These are phyloP conservation scores for Gremmenia infestans DNA, from an alignment of 2,329 filamentous ascomycete species.

Conservation along the genomic window DNA sequence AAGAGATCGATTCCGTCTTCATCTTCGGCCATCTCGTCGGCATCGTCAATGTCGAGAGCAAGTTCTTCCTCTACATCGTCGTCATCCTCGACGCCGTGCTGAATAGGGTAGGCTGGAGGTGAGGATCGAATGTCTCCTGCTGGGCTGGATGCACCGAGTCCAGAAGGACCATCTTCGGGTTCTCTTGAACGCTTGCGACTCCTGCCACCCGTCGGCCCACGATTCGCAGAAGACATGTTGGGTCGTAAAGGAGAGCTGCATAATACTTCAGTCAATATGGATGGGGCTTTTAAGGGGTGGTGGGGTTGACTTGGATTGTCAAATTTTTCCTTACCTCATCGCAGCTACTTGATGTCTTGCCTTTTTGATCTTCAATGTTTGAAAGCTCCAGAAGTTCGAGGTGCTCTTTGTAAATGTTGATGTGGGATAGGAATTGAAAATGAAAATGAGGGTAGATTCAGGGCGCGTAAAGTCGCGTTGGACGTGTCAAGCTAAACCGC, in stretches of 20 bases:
- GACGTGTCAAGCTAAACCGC: background rate
- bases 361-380: background rate
- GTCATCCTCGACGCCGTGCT: constrained; percentile 59
- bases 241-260: constrained; percentile 75
- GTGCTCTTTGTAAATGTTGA: background rate
- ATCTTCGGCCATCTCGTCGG: constrained; percentile 78
- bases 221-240: constrained; percentile 79
- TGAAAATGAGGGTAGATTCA: constrained; percentile 2
- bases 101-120: constrained; percentile 56
- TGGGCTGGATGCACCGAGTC: constrained; percentile 50
- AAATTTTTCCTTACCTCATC: constrained; percentile 32
- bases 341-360: background rate
- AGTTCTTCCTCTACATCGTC: constrained; percentile 70
- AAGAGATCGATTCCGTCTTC: constrained; percentile 78
- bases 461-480: constrained; percentile 7
- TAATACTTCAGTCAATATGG: constrained; percentile 12
- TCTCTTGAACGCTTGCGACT: constrained; percentile 61
- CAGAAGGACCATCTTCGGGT: constrained; percentile 55
- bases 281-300: constrained; percentile 30
- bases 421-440: background rate
- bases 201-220: constrained; percentile 51
- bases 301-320: constrained; percentile 1
- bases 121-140: constrained; percentile 54
- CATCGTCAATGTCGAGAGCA: constrained; percentile 68
- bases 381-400: background rate